These are phyloP conservation scores for Microbotryum scabiosae DNA, from an alignment of 1,284 basidiomycete genomes.

Conservation along the genomic window DNA sequence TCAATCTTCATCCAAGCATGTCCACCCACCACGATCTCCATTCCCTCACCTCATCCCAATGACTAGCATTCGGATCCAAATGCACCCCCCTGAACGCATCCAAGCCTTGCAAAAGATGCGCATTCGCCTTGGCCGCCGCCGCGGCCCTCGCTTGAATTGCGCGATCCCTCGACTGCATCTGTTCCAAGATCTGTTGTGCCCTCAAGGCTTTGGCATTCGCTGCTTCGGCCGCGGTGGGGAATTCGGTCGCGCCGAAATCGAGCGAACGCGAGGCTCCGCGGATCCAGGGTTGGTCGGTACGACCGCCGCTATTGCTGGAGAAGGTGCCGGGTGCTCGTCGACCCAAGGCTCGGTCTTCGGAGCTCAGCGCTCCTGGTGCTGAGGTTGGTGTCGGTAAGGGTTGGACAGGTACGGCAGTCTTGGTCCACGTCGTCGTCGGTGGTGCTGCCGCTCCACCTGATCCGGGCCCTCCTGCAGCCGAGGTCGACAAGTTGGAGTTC, in stretches of 20 bases:
- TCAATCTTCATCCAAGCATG: neutral
- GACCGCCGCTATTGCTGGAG: too few relatives aligned
- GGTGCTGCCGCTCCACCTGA: too few relatives aligned
- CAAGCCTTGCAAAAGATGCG: constrained; percentile 41
- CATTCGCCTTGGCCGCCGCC: constrained; percentile 33
- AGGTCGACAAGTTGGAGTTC: too few relatives aligned
- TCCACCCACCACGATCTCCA: too few relatives aligned
- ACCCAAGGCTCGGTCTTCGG: too few relatives aligned
- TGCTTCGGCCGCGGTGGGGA: constrained; percentile 87
- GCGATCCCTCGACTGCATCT: constrained; percentile 30
- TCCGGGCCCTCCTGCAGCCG: too few relatives aligned
- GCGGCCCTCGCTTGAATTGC: constrained; percentile 33
- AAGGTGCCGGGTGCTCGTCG: too few relatives aligned
- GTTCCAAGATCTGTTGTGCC: constrained; percentile 16
- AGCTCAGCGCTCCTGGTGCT: neutral
- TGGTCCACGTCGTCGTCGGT: too few relatives aligned
- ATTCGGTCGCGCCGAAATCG: constrained; percentile 46
- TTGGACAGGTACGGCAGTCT: too few relatives aligned
- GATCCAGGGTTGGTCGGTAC: too few relatives aligned
- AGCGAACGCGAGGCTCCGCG: too few relatives aligned
- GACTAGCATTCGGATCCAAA: constrained; percentile 80
- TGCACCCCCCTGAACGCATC: constrained; percentile 87
- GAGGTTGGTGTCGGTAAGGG: neutral
- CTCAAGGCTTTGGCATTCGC: constrained; percentile 49
- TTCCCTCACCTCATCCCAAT: constrained; percentile 82